Percentiles rank a stretch among this genome's conserved stretches.
Evolutionary conservation across 177 flowering plant genomes (phyloP).

Genomic region (Vitis hybrid): DNA sequence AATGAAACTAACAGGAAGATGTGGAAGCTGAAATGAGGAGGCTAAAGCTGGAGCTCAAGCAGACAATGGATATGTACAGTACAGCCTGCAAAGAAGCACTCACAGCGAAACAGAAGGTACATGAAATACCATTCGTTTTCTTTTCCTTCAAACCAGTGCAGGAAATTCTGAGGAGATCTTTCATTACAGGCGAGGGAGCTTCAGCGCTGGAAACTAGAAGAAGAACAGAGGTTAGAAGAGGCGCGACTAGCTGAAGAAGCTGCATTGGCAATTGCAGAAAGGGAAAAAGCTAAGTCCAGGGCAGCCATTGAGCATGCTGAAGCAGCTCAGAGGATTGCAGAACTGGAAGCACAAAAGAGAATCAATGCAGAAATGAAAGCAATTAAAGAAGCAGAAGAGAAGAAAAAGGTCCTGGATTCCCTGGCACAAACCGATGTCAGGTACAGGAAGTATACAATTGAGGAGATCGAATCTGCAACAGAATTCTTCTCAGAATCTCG

Average conservation of each 20-base stretch:
- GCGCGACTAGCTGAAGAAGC: constrained; percentile 42
- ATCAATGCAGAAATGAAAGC: constrained; percentile 39
- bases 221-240: constrained; percentile 35
- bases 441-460: constrained; percentile 51
- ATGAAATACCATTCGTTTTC: not conserved
- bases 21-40: constrained; percentile 61
- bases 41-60: constrained; percentile 53
- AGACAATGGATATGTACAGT: constrained; percentile 65
- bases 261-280: constrained; percentile 39
- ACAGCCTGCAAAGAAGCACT: constrained; percentile 69
- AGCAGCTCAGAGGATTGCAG: constrained; percentile 42
- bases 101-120: constrained; percentile 51
- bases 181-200: constrained; percentile 36
- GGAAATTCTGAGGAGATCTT: not conserved
- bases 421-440: constrained; percentile 27
- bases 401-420: constrained; percentile 24
- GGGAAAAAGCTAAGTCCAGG: constrained; percentile 39
- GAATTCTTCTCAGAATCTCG: constrained; percentile 31
- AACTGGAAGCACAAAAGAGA: constrained; percentile 43
- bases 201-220: constrained; percentile 46
- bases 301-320: constrained; percentile 48
- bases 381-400: constrained; percentile 37
- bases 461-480: constrained; percentile 59
- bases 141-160: not conserved
- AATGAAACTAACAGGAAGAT: constrained; percentile 39